A percentile compares a stretch with the other conserved stretches of the same genome.
These are phyloP conservation scores for Russula griseocarnosa DNA, from an alignment of 768 basidiomycete genomes.

Conservation along the genomic window DNA sequence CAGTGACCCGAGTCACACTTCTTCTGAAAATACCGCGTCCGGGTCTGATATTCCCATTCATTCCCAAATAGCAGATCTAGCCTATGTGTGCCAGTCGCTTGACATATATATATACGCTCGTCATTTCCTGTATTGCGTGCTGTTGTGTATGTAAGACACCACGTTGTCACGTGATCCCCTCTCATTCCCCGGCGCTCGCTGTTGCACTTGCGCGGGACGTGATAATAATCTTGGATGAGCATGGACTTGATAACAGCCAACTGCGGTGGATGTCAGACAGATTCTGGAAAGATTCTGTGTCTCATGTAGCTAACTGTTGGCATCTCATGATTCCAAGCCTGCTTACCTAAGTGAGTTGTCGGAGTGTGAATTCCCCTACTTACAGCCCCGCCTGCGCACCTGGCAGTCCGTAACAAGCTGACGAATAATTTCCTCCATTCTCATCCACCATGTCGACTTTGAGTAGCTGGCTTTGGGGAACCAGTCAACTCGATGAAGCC, in stretches of 20 bases:
- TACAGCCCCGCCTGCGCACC: not conserved
- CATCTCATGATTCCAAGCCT: not conserved
- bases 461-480: slow-evolving; percentile 29
- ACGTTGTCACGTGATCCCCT: not conserved
- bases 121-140: no score
- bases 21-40: not conserved
- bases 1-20: not conserved
- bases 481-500: slow-evolving; percentile 28
- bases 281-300: not conserved
- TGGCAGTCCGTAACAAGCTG: not conserved
- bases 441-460: slow-evolving; percentile 25
- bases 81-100: no score
- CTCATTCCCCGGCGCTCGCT: not conserved
- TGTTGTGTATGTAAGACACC: no score
- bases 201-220: not conserved
- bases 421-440: not conserved
- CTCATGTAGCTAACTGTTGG: not conserved
- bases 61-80: no score
- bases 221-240: not conserved
- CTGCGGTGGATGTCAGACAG: not conserved
- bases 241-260: not conserved
- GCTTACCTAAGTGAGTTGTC: slow-evolving; percentile 7
- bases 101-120: no score
- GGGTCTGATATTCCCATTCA: not conserved
- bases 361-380: slow-evolving; percentile 16